Conservation (phyloP, 257 asterid genomes). For the Capsicum chinense region DNA sequence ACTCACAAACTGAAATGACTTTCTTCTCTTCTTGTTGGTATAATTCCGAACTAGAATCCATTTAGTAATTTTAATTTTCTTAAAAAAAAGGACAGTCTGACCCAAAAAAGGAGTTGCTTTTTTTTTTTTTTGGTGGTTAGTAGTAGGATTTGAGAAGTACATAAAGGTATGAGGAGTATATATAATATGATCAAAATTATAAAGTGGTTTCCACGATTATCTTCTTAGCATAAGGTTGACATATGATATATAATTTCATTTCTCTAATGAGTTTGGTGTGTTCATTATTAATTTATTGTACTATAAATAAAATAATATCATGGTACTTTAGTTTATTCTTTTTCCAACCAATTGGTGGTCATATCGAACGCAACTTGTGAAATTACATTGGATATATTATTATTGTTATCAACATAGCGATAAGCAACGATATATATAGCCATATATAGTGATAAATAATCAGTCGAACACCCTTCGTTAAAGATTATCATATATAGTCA, state of each 20-base stretch:
- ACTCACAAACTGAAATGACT: neutral
- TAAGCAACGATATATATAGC: no score
- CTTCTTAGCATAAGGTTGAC: neutral
- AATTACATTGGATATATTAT: no score
- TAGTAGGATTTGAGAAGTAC: neutral
- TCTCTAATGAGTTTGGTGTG: conserved; percentile 7
- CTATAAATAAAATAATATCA: no score
- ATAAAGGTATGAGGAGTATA: conserved; percentile 1
- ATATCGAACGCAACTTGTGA: no score
- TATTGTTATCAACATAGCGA: no score
- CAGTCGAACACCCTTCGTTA: no score
- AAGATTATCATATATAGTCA: no score
- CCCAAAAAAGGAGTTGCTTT: no score
- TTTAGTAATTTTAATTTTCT: neutral
- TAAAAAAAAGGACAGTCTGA: no score
- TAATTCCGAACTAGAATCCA: neutral
- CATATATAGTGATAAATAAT: no score
- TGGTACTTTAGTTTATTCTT: neutral
- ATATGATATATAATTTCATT: neutral
- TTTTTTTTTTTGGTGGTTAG: neutral
- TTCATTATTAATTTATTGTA: neutral
- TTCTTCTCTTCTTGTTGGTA: neutral
- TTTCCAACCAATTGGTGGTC: neutral
- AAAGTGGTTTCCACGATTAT: conserved; percentile 24
- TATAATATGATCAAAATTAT: conserved; percentile 5